phyloP scores from a whole-genome alignment of 2,329 filamentous ascomycete genomes.

The Verticillium nonalfalfae region DNA sequence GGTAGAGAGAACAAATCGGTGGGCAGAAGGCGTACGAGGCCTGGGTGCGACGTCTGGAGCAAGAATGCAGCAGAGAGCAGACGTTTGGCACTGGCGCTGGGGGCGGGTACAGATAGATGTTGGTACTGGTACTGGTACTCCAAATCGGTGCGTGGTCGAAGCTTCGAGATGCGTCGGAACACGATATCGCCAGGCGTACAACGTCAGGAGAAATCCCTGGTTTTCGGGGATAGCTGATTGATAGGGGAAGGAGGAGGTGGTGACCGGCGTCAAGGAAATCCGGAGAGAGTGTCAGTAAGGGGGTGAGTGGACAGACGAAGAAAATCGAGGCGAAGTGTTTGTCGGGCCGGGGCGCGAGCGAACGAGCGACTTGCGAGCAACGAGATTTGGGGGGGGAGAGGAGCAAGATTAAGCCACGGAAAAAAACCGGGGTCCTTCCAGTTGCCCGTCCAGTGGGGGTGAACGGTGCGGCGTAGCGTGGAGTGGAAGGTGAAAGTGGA shows the following conservation, averaged over 20 bases:
- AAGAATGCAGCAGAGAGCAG: not conserved
- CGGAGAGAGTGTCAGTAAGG: not conserved
- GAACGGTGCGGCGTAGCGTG: not conserved
- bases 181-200: not conserved
- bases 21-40: not conserved
- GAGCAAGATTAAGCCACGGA: not conserved
- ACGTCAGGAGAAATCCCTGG: not conserved
- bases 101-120: not conserved
- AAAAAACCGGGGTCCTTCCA: not conserved
- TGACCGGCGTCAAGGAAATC: not conserved
- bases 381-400: not conserved
- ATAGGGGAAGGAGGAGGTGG: not conserved
- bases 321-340: not conserved
- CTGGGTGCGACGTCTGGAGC: not conserved
- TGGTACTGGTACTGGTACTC: not conserved
- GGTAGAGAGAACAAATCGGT: not conserved
- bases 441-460: not conserved
- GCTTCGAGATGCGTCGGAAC: not conserved
- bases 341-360: not conserved
- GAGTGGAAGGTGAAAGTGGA: not conserved
- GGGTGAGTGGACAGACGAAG: not conserved
- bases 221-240: not conserved
- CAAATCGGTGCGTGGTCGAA: not conserved
- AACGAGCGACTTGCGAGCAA: not conserved
- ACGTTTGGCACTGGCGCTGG: not conserved